Evolutionary conservation across 805 yeast genomes (phyloP).

Genomic region (Wickerhamomyces mucosus): DNA sequence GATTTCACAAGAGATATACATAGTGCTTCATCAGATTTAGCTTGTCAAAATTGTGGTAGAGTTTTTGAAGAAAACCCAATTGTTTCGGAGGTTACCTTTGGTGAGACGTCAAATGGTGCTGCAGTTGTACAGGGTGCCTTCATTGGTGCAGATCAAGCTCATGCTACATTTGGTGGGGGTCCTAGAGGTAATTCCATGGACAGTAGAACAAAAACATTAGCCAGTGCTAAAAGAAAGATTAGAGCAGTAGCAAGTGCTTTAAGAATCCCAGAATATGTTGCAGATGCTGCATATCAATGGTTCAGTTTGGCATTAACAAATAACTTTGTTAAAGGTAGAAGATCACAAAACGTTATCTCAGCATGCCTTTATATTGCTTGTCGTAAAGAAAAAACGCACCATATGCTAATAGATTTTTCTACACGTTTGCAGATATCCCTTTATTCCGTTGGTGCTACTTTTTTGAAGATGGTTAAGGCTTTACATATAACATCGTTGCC

Average conservation of each 20-base stretch:
- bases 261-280: conserved; percentile 71
- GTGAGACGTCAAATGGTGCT: conserved; percentile 88
- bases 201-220: conserved; percentile 80
- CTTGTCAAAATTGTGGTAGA: conserved; percentile 77
- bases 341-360: conserved; percentile 91
- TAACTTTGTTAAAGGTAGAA: conserved; percentile 94
- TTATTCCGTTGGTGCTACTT: conserved; percentile 92
- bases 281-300: conserved; percentile 85
- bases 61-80: conserved; percentile 90
- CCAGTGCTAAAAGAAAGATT: conserved; percentile 74
- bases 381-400: conserved; percentile 82
- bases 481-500: conserved; percentile 74
- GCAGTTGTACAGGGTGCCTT: conserved; percentile 94
- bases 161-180: conserved; percentile 59
- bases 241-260: conserved; percentile 73
- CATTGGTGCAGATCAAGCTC: conserved; percentile 77
- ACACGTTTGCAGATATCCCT: conserved; percentile 86
- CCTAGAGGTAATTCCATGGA: conserved; percentile 67
- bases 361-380: conserved; percentile 95
- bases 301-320: conserved; percentile 77
- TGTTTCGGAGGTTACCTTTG: conserved; percentile 91
- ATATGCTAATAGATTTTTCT: conserved; percentile 92
- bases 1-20: conserved; percentile 42
- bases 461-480: conserved; percentile 82
- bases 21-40: conserved; percentile 63